Conservation (phyloP, 176 grass and related monocot species). For the Eleusine indica region DNA sequence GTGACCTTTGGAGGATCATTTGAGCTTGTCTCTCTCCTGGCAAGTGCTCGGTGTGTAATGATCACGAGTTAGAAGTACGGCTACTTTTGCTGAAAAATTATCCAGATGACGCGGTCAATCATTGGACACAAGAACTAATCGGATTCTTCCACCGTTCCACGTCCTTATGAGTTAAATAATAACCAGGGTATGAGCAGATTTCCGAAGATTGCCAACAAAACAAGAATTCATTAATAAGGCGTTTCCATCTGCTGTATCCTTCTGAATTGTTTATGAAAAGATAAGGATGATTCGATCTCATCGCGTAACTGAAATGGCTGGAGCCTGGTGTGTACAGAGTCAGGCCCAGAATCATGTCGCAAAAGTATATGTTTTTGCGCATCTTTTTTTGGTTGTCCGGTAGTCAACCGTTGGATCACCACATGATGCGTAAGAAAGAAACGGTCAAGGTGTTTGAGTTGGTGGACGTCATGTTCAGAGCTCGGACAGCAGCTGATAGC, state of each 20-base stretch:
- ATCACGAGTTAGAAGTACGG: neutral
- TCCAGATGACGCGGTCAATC: neutral
- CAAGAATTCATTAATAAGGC: neutral
- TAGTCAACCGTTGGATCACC: constrained; percentile 8
- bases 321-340: neutral
- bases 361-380: neutral
- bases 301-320: neutral
- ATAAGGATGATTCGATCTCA: neutral
- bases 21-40: neutral
- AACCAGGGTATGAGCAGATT: neutral
- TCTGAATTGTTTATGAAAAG: neutral
- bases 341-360: neutral
- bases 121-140: neutral
- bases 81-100: neutral
- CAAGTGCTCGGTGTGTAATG: constrained; percentile 5
- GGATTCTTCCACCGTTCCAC: neutral
- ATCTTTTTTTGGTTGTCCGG: constrained; percentile 8
- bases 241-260: neutral
- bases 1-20: neutral
- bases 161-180: neutral
- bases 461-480: constrained; percentile 38
- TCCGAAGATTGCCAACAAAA: constrained; percentile 1
- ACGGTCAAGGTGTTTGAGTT: constrained; percentile 36
- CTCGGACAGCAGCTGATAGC: neutral
- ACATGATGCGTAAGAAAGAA: constrained; percentile 7